phyloP scores from a whole-genome alignment of 257 asterid genomes.

The Solanum paucissectum region DNA sequence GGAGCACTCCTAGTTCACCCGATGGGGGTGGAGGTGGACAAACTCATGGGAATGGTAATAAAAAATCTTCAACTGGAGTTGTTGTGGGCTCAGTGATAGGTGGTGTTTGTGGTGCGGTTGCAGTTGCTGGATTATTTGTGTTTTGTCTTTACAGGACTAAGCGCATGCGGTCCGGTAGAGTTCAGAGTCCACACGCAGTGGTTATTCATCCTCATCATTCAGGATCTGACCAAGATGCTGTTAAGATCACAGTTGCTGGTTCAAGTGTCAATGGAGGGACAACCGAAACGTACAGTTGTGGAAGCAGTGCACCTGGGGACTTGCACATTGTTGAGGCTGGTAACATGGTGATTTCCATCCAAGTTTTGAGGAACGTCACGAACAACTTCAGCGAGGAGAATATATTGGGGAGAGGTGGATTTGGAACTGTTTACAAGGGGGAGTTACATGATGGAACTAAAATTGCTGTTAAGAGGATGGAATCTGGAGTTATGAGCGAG shows the following conservation, averaged over 20 bases:
- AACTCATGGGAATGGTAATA: not conserved
- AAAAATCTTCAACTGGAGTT: not conserved
- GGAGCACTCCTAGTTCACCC: not conserved
- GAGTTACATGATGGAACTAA: constrained; percentile 9
- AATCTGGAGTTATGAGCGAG: constrained; percentile 13
- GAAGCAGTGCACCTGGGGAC: constrained; percentile 3
- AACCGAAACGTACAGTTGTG: not conserved
- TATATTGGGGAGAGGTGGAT: constrained; percentile 4
- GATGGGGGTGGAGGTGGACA: not conserved
- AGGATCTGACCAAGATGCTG: not conserved
- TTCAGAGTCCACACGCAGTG: not conserved
- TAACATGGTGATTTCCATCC: constrained; percentile 1
- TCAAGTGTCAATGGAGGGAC: constrained; percentile 2
- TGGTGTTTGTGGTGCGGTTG: not conserved
- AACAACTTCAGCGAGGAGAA: not conserved
- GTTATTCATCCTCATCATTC: constrained; percentile 9
- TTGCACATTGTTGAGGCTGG: constrained; percentile 6
- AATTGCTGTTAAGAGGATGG: constrained; percentile 12
- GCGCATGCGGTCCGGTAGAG: not conserved
- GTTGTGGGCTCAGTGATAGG: constrained; percentile 5
- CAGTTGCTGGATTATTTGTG: not conserved
- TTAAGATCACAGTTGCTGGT: not conserved
- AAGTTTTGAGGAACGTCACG: constrained; percentile 1
- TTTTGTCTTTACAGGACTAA: not conserved
- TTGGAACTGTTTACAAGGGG: not conserved